Conservation (phyloP, 2,329 filamentous ascomycete species). For the Geosmithia putterillii region DNA sequence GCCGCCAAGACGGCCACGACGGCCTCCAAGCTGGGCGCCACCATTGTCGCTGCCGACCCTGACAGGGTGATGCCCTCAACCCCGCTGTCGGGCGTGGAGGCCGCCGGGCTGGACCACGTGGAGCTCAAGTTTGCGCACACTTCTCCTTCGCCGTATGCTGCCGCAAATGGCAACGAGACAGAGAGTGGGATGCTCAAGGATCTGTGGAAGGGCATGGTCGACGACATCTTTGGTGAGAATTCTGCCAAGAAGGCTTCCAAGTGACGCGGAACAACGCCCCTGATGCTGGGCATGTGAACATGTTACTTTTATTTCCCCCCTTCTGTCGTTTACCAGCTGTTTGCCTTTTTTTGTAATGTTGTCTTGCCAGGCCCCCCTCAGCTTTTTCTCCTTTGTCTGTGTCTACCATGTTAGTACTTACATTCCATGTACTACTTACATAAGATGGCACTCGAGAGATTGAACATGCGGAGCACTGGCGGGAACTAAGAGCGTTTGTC, state of each 20-base stretch:
- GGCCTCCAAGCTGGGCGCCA: constrained; percentile 13
- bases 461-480: too few relatives aligned
- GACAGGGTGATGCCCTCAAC: constrained; percentile 35
- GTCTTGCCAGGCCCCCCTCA: too few relatives aligned
- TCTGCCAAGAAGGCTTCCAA: constrained; percentile 8
- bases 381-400: too few relatives aligned
- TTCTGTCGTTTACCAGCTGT: too few relatives aligned
- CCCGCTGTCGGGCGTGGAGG: constrained; percentile 43
- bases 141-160: constrained; percentile 6
- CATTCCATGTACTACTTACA: too few relatives aligned
- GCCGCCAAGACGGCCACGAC: constrained; percentile 25
- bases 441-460: too few relatives aligned
- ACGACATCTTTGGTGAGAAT: constrained; percentile 25
- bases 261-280: not conserved
- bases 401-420: too few relatives aligned
- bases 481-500: too few relatives aligned
- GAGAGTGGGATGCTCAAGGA: constrained; percentile 35
- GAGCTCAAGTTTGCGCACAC: constrained; percentile 39
- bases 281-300: not conserved
- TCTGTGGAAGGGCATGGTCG: constrained; percentile 44
- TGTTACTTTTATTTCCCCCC: too few relatives aligned
- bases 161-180: constrained; percentile 14
- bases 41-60: constrained; percentile 44
- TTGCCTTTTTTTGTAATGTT: too few relatives aligned
- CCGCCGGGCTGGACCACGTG: constrained; percentile 34